These are phyloP conservation scores for Ilex paraguariensis DNA, from an alignment of 305 asterid genomes.

Conservation along the genomic window DNA sequence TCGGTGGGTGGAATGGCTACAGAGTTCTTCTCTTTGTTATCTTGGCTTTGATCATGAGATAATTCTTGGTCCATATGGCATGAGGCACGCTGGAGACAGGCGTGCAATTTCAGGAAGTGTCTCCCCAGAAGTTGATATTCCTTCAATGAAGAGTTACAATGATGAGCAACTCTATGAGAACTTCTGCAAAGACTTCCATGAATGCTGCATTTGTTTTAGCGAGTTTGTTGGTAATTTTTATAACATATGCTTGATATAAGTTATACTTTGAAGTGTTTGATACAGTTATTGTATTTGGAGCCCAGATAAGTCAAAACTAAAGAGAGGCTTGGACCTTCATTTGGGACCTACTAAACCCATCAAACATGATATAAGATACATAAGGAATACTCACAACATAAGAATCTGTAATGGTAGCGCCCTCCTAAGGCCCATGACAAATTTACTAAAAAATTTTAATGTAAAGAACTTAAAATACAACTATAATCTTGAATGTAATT, in stretches of 20 bases:
- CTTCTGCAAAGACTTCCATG: conserved; percentile 64
- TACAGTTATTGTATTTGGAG: too few species aligned
- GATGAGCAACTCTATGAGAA: conserved; percentile 61
- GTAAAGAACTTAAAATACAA: too few species aligned
- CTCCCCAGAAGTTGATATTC: conserved; percentile 73
- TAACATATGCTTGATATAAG: background rate
- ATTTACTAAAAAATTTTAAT: too few species aligned
- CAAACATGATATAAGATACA: too few species aligned
- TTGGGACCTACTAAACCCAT: too few species aligned
- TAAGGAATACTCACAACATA: too few species aligned
- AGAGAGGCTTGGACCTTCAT: too few species aligned
- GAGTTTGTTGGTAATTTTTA: conserved; percentile 62
- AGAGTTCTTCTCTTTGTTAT: conserved; percentile 54
- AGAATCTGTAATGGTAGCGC: too few species aligned
- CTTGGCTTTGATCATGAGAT: conserved; percentile 67
- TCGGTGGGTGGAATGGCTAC: conserved; percentile 90
- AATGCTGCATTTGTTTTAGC: conserved; percentile 74
- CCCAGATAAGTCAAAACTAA: too few species aligned
- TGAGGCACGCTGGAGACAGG: conserved; percentile 37
- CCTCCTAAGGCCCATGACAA: too few species aligned
- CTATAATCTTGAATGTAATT: too few species aligned
- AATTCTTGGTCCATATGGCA: conserved; percentile 59
- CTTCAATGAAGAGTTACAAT: conserved; percentile 57
- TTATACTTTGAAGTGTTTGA: background rate
- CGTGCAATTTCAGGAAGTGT: conserved; percentile 66